Conservation (phyloP, 2,329 filamentous ascomycete species). For the Pseudofabraea citricarpa region DNA sequence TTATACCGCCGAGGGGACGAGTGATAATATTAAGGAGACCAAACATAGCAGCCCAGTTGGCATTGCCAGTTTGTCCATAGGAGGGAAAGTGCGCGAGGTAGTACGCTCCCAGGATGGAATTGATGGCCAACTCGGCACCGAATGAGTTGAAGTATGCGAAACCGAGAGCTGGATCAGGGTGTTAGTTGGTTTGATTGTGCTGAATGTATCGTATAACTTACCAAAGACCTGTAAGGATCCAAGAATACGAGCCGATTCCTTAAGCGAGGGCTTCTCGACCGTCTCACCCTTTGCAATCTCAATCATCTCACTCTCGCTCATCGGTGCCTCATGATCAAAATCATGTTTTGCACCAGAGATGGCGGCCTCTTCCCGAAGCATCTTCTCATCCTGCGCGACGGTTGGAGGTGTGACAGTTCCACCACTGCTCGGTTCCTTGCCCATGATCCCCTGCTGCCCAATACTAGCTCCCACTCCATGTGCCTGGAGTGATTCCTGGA, state of each 20-base stretch:
- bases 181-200: not conserved
- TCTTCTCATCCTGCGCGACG: slow-evolving; percentile 9
- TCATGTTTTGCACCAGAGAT: no score
- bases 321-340: slow-evolving; percentile 39
- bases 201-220: slow-evolving; percentile 29
- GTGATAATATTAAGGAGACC: slow-evolving; percentile 68
- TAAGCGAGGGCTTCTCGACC: slow-evolving; percentile 50
- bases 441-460: slow-evolving; percentile 44
- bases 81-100: slow-evolving; percentile 54
- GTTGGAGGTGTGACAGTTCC: not conserved
- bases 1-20: slow-evolving; percentile 59
- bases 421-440: slow-evolving; percentile 25
- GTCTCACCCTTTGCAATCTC: slow-evolving; percentile 49
- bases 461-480: slow-evolving; percentile 38
- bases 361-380: no score
- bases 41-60: slow-evolving; percentile 68
- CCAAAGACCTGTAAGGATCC: slow-evolving; percentile 48
- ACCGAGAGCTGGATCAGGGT: slow-evolving; percentile 34
- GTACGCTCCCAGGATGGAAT: slow-evolving; percentile 53
- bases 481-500: slow-evolving; percentile 45
- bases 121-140: slow-evolving; percentile 59
- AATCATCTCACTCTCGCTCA: slow-evolving; percentile 46
- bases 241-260: slow-evolving; percentile 39
- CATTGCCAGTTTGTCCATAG: slow-evolving; percentile 50
- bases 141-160: slow-evolving; percentile 60